A percentile compares a stretch with the other conserved stretches of the same genome.
Conservation (phyloP, 2,329 filamentous ascomycete species). For the Aspergillus calidoustus region DNA sequence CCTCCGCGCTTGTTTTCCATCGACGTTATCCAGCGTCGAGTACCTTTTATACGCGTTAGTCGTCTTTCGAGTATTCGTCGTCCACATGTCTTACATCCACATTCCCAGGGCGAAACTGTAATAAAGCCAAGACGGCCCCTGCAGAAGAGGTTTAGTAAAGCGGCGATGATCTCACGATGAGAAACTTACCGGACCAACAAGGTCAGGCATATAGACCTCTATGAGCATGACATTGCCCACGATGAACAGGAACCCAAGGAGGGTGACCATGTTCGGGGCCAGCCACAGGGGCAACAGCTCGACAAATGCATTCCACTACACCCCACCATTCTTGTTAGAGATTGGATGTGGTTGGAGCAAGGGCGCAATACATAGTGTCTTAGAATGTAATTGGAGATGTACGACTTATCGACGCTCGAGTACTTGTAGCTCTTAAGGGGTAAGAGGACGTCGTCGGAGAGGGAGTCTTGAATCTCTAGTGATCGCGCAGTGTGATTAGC, state of each 20-base stretch:
- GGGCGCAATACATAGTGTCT: constrained; percentile 81
- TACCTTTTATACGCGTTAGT: constrained; percentile 55
- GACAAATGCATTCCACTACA: constrained; percentile 95
- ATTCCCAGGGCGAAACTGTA: constrained; percentile 94
- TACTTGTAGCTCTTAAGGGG: constrained; percentile 98
- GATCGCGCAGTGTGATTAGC: constrained; percentile 6
- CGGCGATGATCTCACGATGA: not conserved
- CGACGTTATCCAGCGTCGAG: constrained; percentile 98
- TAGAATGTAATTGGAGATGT: constrained; percentile 89
- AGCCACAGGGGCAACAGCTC: constrained; percentile 93
- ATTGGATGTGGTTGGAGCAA: constrained; percentile 6
- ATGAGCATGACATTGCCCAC: constrained; percentile 78
- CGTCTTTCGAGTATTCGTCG: not conserved
- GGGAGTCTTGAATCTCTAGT: constrained; percentile 55
- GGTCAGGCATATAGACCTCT: constrained; percentile 82
- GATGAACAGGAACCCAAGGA: constrained; percentile 94
- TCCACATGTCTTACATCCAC: constrained; percentile 72
- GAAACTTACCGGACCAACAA: constrained; percentile 77
- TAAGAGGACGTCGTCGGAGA: constrained; percentile 87
- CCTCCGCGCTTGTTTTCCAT: constrained; percentile 94
- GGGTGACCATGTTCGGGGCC: constrained; percentile 95
- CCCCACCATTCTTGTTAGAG: constrained; percentile 17
- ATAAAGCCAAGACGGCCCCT: constrained; percentile 91
- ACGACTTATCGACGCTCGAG: constrained; percentile 93
- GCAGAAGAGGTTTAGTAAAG: constrained; percentile 23